Percentiles rank a stretch among this genome's conserved stretches.
These are phyloP conservation scores for Alloteropsis angusta DNA, from an alignment of 202 grass and related monocot genomes.

Conservation along the genomic window DNA sequence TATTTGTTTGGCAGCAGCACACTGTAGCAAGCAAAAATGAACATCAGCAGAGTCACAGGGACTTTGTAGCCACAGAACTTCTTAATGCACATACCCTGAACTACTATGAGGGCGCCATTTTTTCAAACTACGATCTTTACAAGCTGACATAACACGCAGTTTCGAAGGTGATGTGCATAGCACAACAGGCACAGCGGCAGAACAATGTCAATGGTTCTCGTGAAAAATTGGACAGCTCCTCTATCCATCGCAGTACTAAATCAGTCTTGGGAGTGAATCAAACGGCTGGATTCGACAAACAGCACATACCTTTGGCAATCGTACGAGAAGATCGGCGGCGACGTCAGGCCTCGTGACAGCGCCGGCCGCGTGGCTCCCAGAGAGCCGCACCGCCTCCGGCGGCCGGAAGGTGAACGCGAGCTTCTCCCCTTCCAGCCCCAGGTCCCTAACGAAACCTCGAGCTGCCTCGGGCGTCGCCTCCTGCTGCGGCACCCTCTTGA, in stretches of 20 bases:
- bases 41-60: background rate
- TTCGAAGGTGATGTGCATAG: background rate
- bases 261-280: background rate
- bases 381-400: slow-evolving; percentile 44
- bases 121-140: background rate
- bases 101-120: background rate
- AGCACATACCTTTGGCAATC: slow-evolving; percentile 62
- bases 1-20: background rate
- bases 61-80: background rate
- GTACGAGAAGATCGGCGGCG: slow-evolving; percentile 57
- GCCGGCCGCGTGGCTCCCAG: slow-evolving; percentile 56
- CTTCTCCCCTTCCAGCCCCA: slow-evolving; percentile 40
- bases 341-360: slow-evolving; percentile 62
- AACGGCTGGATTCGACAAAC: background rate
- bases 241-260: background rate
- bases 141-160: background rate
- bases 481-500: slow-evolving; percentile 51
- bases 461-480: slow-evolving; percentile 21
- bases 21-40: background rate
- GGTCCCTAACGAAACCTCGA: slow-evolving; percentile 53
- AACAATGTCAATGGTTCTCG: background rate
- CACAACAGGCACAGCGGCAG: background rate
- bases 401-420: slow-evolving; percentile 49
- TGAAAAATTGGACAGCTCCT: background rate
- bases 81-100: background rate